A percentile compares a stretch with the other conserved stretches of the same genome.
Conservation (phyloP, 495 filamentous ascomycete species). For the Aspergillus taichungensis region DNA sequence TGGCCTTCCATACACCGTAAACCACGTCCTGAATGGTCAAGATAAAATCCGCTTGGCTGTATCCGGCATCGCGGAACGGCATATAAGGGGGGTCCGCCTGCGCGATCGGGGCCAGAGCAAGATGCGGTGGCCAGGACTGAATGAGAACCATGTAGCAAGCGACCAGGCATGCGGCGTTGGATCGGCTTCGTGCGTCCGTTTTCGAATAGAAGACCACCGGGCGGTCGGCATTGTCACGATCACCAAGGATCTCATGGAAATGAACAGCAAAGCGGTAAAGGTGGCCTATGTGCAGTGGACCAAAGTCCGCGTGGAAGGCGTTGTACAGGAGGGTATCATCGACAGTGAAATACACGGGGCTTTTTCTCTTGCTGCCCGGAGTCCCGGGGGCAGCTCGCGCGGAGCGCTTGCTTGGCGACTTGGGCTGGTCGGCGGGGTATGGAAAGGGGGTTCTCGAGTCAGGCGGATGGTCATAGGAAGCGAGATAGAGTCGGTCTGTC, state of each 20-base stretch:
- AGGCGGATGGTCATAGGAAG: conserved; percentile 78
- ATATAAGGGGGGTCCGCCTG: conserved; percentile 95
- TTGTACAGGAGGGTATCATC: conserved; percentile 93
- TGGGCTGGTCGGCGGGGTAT: conserved; percentile 53
- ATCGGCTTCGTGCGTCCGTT: conserved; percentile 83
- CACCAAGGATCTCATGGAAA: conserved; percentile 89
- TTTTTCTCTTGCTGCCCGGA: conserved; percentile 38
- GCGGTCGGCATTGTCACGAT: conserved; percentile 71
- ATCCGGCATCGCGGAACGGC: conserved; percentile 97
- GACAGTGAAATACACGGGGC: conserved; percentile 90
- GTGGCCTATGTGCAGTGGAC: conserved; percentile 93
- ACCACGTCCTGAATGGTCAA: conserved; percentile 94
- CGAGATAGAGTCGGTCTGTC: conserved; percentile 88
- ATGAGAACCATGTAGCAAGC: conserved; percentile 99
- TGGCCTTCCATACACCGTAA: conserved; percentile 97
- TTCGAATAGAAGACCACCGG: conserved; percentile 92
- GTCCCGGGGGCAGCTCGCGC: conserved; percentile 53
- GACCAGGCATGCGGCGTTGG: conserved; percentile 92
- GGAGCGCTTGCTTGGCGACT: conserved; percentile 69
- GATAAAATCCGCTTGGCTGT: conserved; percentile 95
- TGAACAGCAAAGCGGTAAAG: conserved; percentile 91
- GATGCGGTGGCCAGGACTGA: conserved; percentile 94
- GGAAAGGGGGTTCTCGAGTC: conserved; percentile 78
- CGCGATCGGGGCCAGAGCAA: conserved; percentile 92
- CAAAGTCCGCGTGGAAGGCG: conserved; percentile 97